Evolutionary conservation across 192 early-diverging fungal species (phyloP), one percentile per base, ranked within the genome.

Genomic region (Coemansia sp.): DNA sequence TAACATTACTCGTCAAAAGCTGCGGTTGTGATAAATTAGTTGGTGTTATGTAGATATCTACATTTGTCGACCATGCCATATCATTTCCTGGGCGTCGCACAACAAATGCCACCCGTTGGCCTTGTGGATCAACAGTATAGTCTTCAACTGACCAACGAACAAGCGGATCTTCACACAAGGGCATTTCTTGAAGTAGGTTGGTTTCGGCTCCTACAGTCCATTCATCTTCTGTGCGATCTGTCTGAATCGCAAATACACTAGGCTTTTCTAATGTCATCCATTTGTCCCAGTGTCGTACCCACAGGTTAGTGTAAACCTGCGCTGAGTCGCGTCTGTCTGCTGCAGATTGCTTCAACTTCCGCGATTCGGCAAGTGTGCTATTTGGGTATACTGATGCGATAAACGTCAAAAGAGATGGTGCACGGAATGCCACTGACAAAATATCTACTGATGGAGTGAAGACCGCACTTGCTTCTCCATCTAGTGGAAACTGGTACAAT

Each of bases 211-310:
- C 28, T 51, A 32, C 49, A 41, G 18, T 18, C 51, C 48, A 30
- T 49, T n/a, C 2, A 61, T 48, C 27, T n/a, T 25, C 49, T 27
- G 48, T 41, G 22, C 73, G 53, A 1, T 19, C 34, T 62, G 85
- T 65, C 16, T 68, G 66, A 16, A 82, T 71, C 0, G 78, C 61
- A 75, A 89, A 88, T 27, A 89, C 68, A 23, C 80, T 85, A 51
- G 85, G 78, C 58, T 85, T 86, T 73, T 86, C 81, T 23, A 78
- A 68, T 18, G 80, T 69, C 48, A 81, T 74, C 68, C 84, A 88
- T 10, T 76, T 69, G 71, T 93, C 86, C 91, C 91, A 93, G 64
- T 91, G 90, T 25, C 91, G 83, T 18, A 89, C 86, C 86, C 88
- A 89, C 50, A 93, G 73, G 12, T 86, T 67, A 58, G 89, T 85